Conservation (phyloP, 192 early-diverging fungal genomes). For the Linnemannia hyalina region DNA sequence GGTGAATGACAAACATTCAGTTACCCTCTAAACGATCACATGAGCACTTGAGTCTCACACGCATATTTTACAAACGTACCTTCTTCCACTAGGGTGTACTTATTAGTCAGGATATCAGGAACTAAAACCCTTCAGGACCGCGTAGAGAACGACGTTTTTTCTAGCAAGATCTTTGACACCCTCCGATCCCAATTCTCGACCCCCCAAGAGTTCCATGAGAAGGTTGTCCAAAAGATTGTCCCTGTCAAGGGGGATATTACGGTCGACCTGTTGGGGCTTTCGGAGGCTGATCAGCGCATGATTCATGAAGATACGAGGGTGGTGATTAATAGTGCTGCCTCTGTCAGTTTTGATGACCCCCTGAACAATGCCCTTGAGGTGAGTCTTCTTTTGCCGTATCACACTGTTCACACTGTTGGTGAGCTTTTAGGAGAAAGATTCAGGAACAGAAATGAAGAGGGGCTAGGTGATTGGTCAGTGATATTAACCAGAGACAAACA, state of each 20-base stretch:
- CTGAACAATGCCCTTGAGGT: slow-evolving; percentile 64
- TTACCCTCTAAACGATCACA: too few relatives aligned
- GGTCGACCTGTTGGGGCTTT: slow-evolving; percentile 49
- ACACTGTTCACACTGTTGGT: background rate
- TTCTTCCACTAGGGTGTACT: slow-evolving; percentile 23
- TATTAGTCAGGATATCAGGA: slow-evolving; percentile 46
- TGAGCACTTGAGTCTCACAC: too few relatives aligned
- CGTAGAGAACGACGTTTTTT: slow-evolving; percentile 44
- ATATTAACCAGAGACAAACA: background rate
- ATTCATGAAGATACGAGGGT: slow-evolving; percentile 57
- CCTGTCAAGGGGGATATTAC: slow-evolving; percentile 60
- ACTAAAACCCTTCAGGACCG: slow-evolving; percentile 44
- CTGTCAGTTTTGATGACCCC: slow-evolving; percentile 59
- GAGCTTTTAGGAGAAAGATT: background rate
- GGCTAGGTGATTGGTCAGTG: background rate
- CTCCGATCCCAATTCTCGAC: slow-evolving; percentile 47
- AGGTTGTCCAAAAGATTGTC: slow-evolving; percentile 57
- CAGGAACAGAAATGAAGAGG: background rate
- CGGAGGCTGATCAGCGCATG: slow-evolving; percentile 50
- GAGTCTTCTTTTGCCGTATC: background rate
- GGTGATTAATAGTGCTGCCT: slow-evolving; percentile 64
- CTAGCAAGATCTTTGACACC: slow-evolving; percentile 56
- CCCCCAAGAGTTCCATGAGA: slow-evolving; percentile 44
- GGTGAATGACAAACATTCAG: too few relatives aligned
- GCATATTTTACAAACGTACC: background rate